Evolutionary conservation across 345 rosid genomes (phyloP), one percentile per base, ranked within the genome.

Genomic region (Populus simonii): DNA sequence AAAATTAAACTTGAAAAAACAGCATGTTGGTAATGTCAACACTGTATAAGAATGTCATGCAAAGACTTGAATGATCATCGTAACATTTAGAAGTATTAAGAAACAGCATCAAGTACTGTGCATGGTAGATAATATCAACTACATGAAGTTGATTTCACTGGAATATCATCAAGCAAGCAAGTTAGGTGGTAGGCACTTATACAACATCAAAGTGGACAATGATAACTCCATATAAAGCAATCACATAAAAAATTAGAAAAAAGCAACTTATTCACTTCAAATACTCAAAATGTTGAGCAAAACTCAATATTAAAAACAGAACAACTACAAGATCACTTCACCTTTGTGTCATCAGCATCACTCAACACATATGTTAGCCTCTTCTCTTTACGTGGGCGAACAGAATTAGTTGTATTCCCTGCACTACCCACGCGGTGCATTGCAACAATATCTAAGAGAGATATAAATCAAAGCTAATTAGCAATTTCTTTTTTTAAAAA

Each of bases 361-460:
- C 78, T 96, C 84, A 94, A 83, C 25, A 96, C 93, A 86, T 92
- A 96, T 0, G 99, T 94, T 80, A 96, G 88, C 85, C 94, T 90
- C 85, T 94, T 96, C 92, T 94, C 99, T 83, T 94, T 96, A 61
- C 98, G 97, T 59, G 91, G 88, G 45, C 98, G 98, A 80, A 83
- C 89, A 81, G 98, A 92, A 89, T 91, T 90, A 66, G 83, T 72
- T 29, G 88, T 91, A 86, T 95, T 96, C 82, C 98, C 98, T 13
- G 97, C 89, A 91, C 99, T 96, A 78, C 96, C 99, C 85, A 96
- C 98, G 3, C 98, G 97, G 94, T 96, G 99, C 99, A 96, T 96
- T 66, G 89, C 90, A 81, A 80, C 73, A 78, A 77, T 67, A 85
- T 89, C 91, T 85, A 78, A 76, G 41, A 69, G 39, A 74, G 13